These are phyloP conservation scores for Wickerhamomyces kurtzmanii DNA, from an alignment of 805 yeast species.

Conservation along the genomic window DNA sequence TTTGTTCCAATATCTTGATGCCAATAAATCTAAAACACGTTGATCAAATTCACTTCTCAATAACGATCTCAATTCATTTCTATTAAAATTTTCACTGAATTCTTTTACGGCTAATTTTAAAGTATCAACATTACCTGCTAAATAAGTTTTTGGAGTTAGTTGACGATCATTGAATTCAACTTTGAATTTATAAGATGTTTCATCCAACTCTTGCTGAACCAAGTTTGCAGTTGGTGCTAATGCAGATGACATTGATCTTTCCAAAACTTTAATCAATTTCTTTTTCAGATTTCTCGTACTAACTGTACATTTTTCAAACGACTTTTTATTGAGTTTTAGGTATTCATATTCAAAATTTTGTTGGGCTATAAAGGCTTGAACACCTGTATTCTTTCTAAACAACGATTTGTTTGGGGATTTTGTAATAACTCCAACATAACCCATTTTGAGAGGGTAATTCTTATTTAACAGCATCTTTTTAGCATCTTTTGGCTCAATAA, in stretches of 20 bases:
- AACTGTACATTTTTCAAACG: slow-evolving; percentile 53
- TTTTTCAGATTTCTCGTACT: slow-evolving; percentile 70
- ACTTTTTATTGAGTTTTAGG: slow-evolving; percentile 54
- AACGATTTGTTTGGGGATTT: slow-evolving; percentile 48
- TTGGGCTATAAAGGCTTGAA: slow-evolving; percentile 57
- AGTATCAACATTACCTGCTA: slow-evolving; percentile 85
- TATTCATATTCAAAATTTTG: slow-evolving; percentile 56
- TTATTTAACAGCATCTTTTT: slow-evolving; percentile 58
- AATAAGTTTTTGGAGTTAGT: slow-evolving; percentile 86
- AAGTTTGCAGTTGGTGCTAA: slow-evolving; percentile 79
- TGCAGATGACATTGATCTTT: slow-evolving; percentile 82
- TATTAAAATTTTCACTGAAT: slow-evolving; percentile 70
- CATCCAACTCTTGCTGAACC: slow-evolving; percentile 88
- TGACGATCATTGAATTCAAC: slow-evolving; percentile 95
- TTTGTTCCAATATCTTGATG: slow-evolving; percentile 88
- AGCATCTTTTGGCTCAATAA: slow-evolving; percentile 73
- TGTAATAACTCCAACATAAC: slow-evolving; percentile 97
- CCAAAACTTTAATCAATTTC: slow-evolving; percentile 79
- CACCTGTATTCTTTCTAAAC: slow-evolving; percentile 44
- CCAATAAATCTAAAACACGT: slow-evolving; percentile 74
- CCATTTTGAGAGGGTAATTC: slow-evolving; percentile 89
- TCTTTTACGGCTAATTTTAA: slow-evolving; percentile 83
- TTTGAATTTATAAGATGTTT: slow-evolving; percentile 83
- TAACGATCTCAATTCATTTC: slow-evolving; percentile 71
- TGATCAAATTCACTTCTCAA: slow-evolving; percentile 84